These are phyloP conservation scores for Tuber microsphaerosporum DNA, from an alignment of 495 filamentous ascomycete genomes.

Conservation along the genomic window DNA sequence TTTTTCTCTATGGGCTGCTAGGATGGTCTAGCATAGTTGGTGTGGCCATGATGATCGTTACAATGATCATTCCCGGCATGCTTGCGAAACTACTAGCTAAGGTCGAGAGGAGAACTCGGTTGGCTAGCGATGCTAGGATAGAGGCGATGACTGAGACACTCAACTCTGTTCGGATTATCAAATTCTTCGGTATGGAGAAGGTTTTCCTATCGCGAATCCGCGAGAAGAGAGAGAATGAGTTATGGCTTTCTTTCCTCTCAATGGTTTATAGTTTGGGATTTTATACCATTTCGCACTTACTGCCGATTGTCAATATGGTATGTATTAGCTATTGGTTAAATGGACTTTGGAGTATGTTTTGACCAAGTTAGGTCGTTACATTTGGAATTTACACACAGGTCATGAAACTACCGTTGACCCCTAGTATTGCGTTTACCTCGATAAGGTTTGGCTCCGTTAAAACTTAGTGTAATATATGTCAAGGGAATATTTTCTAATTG, in stretches of 20 bases:
- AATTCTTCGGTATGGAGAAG: constrained; percentile 39
- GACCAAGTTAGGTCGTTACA: constrained; percentile 45
- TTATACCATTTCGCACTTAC: constrained; percentile 11
- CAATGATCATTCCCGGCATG: constrained; percentile 29
- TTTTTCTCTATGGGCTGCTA: constrained; percentile 39
- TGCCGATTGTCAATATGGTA: constrained; percentile 11
- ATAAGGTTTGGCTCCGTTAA: constrained; percentile 16
- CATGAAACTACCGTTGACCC: constrained; percentile 35
- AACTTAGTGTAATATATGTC: background rate
- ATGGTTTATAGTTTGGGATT: constrained; percentile 22
- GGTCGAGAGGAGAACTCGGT: constrained; percentile 28
- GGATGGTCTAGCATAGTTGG: constrained; percentile 40
- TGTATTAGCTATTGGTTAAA: constrained; percentile 33
- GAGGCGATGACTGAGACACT: constrained; percentile 23
- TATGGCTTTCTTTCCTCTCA: constrained; percentile 23
- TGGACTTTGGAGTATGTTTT: constrained; percentile 50
- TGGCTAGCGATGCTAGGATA: constrained; percentile 27
- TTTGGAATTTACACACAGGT: constrained; percentile 39
- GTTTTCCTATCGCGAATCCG: constrained; percentile 34
- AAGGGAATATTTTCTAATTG: background rate
- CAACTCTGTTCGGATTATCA: constrained; percentile 39
- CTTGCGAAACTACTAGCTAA: constrained; percentile 29
- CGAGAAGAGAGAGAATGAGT: constrained; percentile 35
- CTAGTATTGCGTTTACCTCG: constrained; percentile 39
- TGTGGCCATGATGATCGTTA: constrained; percentile 35